Evolutionary conservation across 2,329 filamentous ascomycete genomes (phyloP).

Genomic region (Xylogone sp.): DNA sequence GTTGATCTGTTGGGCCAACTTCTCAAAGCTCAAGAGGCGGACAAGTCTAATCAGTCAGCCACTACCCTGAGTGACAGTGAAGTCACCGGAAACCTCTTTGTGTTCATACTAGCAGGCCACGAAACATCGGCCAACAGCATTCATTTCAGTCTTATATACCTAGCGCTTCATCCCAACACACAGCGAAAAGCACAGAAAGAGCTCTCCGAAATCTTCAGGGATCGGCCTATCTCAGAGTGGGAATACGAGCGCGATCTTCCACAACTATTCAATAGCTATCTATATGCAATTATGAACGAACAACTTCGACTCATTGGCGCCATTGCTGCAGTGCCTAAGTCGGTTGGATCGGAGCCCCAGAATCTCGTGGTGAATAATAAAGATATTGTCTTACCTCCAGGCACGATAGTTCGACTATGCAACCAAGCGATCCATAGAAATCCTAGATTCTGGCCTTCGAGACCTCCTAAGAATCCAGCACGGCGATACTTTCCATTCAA

Average conservation of each 20-base stretch:
- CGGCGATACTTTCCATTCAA: conserved; percentile 4
- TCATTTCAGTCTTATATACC: conserved; percentile 20
- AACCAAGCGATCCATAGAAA: conserved; percentile 44
- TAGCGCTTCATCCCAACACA: conserved; percentile 8
- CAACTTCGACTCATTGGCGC: conserved; percentile 50
- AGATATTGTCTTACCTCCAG: conserved; percentile 7
- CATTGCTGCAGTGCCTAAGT: conserved; percentile 48
- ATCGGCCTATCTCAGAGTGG: conserved; percentile 1
- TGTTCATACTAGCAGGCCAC: conserved; percentile 21
- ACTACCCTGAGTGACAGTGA: conserved; percentile 2
- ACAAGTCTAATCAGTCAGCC: not conserved
- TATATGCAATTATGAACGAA: conserved; percentile 36
- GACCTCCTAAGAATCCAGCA: not conserved
- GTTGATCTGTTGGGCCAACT: conserved; percentile 5
- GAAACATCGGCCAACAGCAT: conserved; percentile 21
- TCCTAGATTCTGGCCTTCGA: conserved; percentile 50
- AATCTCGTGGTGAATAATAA: conserved; percentile 2
- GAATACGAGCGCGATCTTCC: conserved; percentile 1
- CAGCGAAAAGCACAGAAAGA: conserved; percentile 3
- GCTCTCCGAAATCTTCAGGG: conserved; percentile 13
- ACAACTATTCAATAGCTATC: conserved; percentile 5
- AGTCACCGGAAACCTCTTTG: conserved; percentile 19
- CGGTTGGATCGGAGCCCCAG: conserved; percentile 3
- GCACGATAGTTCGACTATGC: conserved; percentile 38
- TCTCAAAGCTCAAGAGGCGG: conserved; percentile 1